Percentiles rank a stretch among this genome's conserved stretches.
These are phyloP conservation scores for Citrus inodora DNA, from an alignment of 345 rosid genomes.

Conservation along the genomic window DNA sequence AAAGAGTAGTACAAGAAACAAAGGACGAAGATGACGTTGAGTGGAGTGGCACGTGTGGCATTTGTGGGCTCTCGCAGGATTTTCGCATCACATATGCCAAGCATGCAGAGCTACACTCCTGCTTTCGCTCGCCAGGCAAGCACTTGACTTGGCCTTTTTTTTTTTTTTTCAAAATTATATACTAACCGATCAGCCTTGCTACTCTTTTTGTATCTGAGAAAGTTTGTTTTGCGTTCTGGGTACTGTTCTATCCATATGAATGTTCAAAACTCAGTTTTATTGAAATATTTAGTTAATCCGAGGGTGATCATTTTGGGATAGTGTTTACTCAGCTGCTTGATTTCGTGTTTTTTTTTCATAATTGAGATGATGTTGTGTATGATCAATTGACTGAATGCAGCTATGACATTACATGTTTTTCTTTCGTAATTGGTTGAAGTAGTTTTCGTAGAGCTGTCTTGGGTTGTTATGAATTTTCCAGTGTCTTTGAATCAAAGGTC, in stretches of 20 bases:
- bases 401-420: not conserved
- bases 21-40: not conserved
- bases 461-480: not conserved
- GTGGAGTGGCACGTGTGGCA: slow-evolving; percentile 16
- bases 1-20: not conserved
- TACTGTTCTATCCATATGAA: not conserved
- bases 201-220: not conserved
- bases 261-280: not conserved
- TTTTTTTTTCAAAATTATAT: no score
- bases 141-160: not conserved
- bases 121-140: slow-evolving; percentile 21
- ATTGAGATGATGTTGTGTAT: not conserved
- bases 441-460: not conserved
- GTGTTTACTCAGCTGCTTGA: not conserved
- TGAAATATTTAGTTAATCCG: not conserved
- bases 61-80: not conserved
- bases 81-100: slow-evolving; percentile 16
- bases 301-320: slow-evolving; percentile 2
- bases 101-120: slow-evolving; percentile 26
- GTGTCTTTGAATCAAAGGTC: not conserved
- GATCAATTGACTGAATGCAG: not conserved
- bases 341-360: not conserved
- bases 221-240: not conserved
- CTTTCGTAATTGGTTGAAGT: not conserved
- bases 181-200: not conserved